Conservation (phyloP, 495 filamentous ascomycete species). For the Penicillium alfredii region DNA sequence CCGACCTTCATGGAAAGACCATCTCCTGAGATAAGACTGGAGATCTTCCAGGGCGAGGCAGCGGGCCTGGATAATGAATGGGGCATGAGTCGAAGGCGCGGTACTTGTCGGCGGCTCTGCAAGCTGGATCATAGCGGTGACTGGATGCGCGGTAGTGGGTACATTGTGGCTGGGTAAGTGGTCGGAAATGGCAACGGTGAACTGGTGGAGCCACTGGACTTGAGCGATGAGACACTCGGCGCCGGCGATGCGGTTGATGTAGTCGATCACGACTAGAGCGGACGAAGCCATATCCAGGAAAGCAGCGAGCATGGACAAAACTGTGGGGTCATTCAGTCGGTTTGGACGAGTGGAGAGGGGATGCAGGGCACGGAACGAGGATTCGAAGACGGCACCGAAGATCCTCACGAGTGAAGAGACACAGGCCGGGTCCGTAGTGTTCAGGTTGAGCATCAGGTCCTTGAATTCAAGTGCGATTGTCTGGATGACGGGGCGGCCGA, state of each 20-base stretch:
- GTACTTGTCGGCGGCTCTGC: neutral
- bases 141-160: neutral
- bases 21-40: slow-evolving; percentile 32
- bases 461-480: slow-evolving; percentile 41
- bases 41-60: slow-evolving; percentile 31
- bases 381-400: slow-evolving; percentile 39
- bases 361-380: slow-evolving; percentile 33
- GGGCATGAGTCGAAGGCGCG: slow-evolving; percentile 6
- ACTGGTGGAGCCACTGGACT: slow-evolving; percentile 28
- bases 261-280: slow-evolving; percentile 47
- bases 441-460: slow-evolving; percentile 44
- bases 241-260: slow-evolving; percentile 38
- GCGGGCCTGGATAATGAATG: slow-evolving; percentile 19
- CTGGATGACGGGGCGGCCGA: slow-evolving; percentile 50
- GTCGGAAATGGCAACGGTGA: slow-evolving; percentile 21
- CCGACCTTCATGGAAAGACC: slow-evolving; percentile 32
- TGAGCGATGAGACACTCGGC: slow-evolving; percentile 18
- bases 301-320: slow-evolving; percentile 32
- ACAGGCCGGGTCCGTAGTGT: slow-evolving; percentile 39
- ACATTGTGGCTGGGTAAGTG: too few relatives aligned
- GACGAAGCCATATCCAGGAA: slow-evolving; percentile 45
- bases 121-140: neutral
- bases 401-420: slow-evolving; percentile 39
- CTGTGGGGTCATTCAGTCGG: slow-evolving; percentile 34
- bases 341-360: slow-evolving; percentile 23